These are phyloP conservation scores for Microbotryum lychnidis-dioicae DNA, from an alignment of 1,284 basidiomycete species.

Conservation along the genomic window DNA sequence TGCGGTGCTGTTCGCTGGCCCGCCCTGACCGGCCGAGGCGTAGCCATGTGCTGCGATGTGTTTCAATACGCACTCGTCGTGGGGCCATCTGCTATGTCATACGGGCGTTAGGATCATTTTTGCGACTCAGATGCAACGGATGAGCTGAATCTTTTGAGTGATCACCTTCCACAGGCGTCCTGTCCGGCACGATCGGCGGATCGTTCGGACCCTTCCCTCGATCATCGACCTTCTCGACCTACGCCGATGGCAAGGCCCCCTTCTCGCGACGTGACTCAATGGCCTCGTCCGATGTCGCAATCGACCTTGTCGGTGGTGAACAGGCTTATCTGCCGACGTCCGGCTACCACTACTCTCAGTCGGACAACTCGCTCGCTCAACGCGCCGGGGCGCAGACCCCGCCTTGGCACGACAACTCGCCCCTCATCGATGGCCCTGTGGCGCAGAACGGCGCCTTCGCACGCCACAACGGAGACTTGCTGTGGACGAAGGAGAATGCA, in stretches of 20 bases:
- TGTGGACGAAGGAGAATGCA: slow-evolving; percentile 34
- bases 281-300: slow-evolving; percentile 23
- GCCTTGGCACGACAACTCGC: not conserved
- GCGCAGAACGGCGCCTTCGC: slow-evolving; percentile 1
- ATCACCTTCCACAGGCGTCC: slow-evolving; percentile 10
- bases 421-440: not conserved
- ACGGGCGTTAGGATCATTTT: no score
- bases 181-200: slow-evolving; percentile 18
- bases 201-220: slow-evolving; percentile 26
- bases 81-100: no score
- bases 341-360: not conserved
- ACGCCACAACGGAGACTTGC: slow-evolving; percentile 8
- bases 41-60: no score
- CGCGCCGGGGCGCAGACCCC: slow-evolving; percentile 1
- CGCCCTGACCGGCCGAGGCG: no score
- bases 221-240: slow-evolving; percentile 6
- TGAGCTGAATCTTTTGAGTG: no score
- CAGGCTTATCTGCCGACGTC: slow-evolving; percentile 1
- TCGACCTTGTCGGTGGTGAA: slow-evolving; percentile 5
- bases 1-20: no score
- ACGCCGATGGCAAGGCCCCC: not conserved
- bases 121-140: no score
- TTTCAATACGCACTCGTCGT: no score
- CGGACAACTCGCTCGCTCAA: not conserved
- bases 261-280: slow-evolving; percentile 20